Base-by-base conservation (phyloP, 1,139 yeast species). In the Kluyveromyces sp. region DNA sequence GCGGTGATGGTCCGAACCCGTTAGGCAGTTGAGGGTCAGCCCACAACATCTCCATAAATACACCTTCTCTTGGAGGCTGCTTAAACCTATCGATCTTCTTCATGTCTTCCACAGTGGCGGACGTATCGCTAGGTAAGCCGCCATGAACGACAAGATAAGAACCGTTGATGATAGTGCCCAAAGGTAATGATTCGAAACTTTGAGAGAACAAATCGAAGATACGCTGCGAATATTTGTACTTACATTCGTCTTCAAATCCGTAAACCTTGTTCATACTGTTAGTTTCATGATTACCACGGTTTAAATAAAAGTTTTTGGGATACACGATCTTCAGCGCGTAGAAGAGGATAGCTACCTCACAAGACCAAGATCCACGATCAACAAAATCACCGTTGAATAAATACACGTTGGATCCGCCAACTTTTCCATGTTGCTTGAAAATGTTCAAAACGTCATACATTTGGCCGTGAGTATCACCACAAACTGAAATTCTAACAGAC, bases 381-480 rank as follows among this genome's bases (percentile, higher is more conserved):
- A 92, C 98, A 66, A 92, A 92, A 66, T 94, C 98, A 40, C 99
- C 98, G 60, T 92, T 92, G 69, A 92, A 89, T 45, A 92, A 67
- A 61, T 85, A 92, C 15, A 80, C 73, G 63, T 89, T 96, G 2
- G 64, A 52, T 1, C 71, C 64, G 2, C 81, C 77, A 18, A 79
- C 82, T 48, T 67, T 64, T 6, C 98, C 98, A 58, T 80, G 88
- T 39, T 64, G 71, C 36, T 73, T 63, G 63, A 92, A 92, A 43
- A 92, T 73, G 61, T 89, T 83, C 57, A 89, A 67, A 41, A 92
- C 78, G 61, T 92, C 98, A 58, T 76, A 92, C 60, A 84, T 88
- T 64, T 92, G 98, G 32, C 99, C 99, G 61, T 92, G 99, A 0
- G 97, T 92, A 61, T 92, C 99, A 51, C 99, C 99, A 53, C 95